A percentile compares a stretch with the other conserved stretches of the same genome.
Evolutionary conservation across 1,284 basidiomycete genomes (phyloP).

Genomic region (Athelia psychrophila): DNA sequence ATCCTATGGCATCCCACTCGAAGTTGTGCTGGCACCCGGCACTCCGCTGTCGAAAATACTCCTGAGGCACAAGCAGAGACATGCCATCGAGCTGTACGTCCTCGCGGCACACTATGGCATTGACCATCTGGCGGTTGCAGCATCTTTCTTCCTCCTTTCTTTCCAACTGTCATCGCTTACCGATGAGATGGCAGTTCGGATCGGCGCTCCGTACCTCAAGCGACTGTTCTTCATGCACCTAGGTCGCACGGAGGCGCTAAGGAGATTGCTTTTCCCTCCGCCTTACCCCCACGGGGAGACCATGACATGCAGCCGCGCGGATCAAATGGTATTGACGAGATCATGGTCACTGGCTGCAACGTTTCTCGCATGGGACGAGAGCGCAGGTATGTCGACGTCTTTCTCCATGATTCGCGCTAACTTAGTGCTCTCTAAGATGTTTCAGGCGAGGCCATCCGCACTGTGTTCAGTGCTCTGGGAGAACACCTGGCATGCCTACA

Average conservation of each 20-base stretch:
- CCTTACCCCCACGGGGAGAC: constrained; percentile 14
- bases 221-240: constrained; percentile 23
- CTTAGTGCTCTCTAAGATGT: not conserved
- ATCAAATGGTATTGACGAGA: constrained; percentile 10
- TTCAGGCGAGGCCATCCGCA: not conserved
- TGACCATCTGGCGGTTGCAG: constrained; percentile 17
- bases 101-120: constrained; percentile 18
- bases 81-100: constrained; percentile 19
- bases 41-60: constrained; percentile 2
- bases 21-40: not conserved
- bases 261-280: constrained; percentile 15
- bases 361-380: constrained; percentile 13
- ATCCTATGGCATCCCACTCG: constrained; percentile 10
- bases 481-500: not conserved
- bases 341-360: constrained; percentile 12
- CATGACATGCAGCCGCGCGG: constrained; percentile 2
- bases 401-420: not conserved
- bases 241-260: constrained; percentile 18
- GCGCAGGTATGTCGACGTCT: not conserved
- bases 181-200: constrained; percentile 16
- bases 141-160: constrained; percentile 16
- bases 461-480: not conserved
- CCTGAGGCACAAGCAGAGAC: constrained; percentile 8
- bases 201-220: constrained; percentile 22
- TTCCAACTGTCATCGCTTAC: constrained; percentile 15